Evolutionary conservation across 805 yeast genomes (phyloP), one percentile per base, ranked within the genome.

Genomic region (Saturnispora silvae): DNA sequence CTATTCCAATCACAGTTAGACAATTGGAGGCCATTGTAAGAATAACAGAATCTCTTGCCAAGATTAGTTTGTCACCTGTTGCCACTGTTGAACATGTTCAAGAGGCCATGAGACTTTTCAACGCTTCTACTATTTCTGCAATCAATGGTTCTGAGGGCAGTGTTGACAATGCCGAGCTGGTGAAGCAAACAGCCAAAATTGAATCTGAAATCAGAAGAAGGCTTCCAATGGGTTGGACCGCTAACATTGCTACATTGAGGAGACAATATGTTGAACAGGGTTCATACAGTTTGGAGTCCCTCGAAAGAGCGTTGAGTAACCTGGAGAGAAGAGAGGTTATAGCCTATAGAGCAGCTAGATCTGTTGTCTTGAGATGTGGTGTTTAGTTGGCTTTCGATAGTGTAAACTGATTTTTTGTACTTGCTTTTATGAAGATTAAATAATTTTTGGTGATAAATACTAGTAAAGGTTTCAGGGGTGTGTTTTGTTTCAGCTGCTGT

Each of bases 111-210:
- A 65, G 99, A 51, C 64, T 92, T 44, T 92, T 92, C 60, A 83
- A 83, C 43, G 96, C 98, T 0, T 92, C 98, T 2, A 92, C 99
- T 0, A 86, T 92, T 94, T 87, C 87, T 54, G 98, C 98, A 1
- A 52, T 65, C 31, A 66, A 65, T 47, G 39, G 39, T 5, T 23
- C 35, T 18, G 72, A 68, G 39, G 70, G 70, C 15, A 61, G 54
- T 35, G 63, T 72, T 4, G 73, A 75, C 43, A 73, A 76, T 25
- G 51, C 62, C 5, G 77, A 77, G 40, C 63, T 78, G 41, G 70
- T 75, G 33, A 70, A 71, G 27, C 92, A 87, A 52, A 85, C 89
- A 32, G 70, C 74, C 45, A 70, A 68, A 50, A 83, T 92, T 38
- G 96, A 87, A 53, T 76, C 72, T 34, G 95, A 85, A 56, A 69